Evolutionary conservation across 768 basidiomycete species (phyloP), one percentile per base, ranked within the genome.

Genomic region (Antrodiella citrinella): DNA sequence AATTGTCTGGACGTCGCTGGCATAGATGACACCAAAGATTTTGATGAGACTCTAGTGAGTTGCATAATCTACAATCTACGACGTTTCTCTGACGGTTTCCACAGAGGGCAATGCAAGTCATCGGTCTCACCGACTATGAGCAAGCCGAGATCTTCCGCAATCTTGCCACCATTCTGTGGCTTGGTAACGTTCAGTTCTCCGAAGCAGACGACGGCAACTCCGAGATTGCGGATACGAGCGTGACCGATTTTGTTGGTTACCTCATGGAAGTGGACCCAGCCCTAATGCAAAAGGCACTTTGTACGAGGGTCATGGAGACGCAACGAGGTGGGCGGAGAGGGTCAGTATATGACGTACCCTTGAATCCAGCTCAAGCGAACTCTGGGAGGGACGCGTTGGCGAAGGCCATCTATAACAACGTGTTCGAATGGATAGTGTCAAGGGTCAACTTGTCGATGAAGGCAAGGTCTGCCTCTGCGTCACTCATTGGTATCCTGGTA

Each of bases 401-500:
- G 3, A 95, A 98, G 65, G 95, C 93, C 13, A 84, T 99, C 56
- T 99, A 99, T 69, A 97, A 94, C 70, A 97, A 98, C 65, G 71
- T 97, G 3, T 98, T 99, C 64, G 95, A 99, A 63, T 99, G 96
- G 96, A 98, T 99, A 59, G 96, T 99, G 40, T 88, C 90, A 13
- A 82, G 91, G 53, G 80, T 99, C 63, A 99, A 99, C 63, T 72
- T 91, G 15, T 97, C 95, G 4, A 96, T 99, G 94, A 94, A 92
- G 67, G 79, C 93, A 3, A 80, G 91, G 39, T 69, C 74, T 45
- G 70, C 81, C 4, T 72, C 80, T 47, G 74, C 84, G 7, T 89
- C 92, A 49, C 73, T 98, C 49, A 91, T 99, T 55, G 95, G 96
- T 45, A 97, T 99, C 56, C 69, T 99, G 65, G 86, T 88, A 49